Evolutionary conservation across 1,139 yeast genomes (phyloP).

Genomic region (Candida sanyaensis): DNA sequence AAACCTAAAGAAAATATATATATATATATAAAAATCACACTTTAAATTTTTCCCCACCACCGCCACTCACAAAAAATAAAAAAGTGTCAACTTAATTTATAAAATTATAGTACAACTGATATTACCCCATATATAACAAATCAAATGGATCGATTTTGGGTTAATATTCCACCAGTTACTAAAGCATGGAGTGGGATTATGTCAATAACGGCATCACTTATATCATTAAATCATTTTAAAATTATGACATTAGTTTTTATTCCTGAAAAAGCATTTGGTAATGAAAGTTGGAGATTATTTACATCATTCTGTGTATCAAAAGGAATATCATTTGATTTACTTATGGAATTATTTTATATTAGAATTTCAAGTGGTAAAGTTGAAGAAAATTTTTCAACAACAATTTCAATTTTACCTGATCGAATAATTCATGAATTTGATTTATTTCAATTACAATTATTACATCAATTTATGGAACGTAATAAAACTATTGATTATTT

Average conservation of each 20-base stretch:
- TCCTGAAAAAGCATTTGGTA: constrained; percentile 25
- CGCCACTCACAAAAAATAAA: no score
- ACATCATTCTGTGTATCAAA: constrained; percentile 37
- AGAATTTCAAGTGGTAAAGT: constrained; percentile 19
- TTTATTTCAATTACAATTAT: constrained; percentile 16
- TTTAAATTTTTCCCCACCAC: no score
- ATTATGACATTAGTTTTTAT: constrained; percentile 19
- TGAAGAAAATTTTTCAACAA: constrained; percentile 21
- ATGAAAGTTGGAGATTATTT: constrained; percentile 40
- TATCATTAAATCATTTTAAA: constrained; percentile 19
- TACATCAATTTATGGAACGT: constrained; percentile 19
- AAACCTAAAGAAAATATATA: no score
- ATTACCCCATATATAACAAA: no score
- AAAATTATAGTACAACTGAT: no score
- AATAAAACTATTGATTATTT: constrained; percentile 31
- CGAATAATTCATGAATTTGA: constrained; percentile 15
- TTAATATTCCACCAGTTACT: constrained; percentile 33
- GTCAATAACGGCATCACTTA: constrained; percentile 19
- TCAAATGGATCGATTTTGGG: constrained; percentile 15
- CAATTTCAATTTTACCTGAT: constrained; percentile 22
- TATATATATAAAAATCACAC: no score
- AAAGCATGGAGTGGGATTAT: constrained; percentile 29
- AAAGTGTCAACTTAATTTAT: no score
- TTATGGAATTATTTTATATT: constrained; percentile 21
- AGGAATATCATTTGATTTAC: constrained; percentile 23